These are phyloP conservation scores for Fraxinus anomala DNA, from an alignment of 257 asterid species.

Conservation along the genomic window DNA sequence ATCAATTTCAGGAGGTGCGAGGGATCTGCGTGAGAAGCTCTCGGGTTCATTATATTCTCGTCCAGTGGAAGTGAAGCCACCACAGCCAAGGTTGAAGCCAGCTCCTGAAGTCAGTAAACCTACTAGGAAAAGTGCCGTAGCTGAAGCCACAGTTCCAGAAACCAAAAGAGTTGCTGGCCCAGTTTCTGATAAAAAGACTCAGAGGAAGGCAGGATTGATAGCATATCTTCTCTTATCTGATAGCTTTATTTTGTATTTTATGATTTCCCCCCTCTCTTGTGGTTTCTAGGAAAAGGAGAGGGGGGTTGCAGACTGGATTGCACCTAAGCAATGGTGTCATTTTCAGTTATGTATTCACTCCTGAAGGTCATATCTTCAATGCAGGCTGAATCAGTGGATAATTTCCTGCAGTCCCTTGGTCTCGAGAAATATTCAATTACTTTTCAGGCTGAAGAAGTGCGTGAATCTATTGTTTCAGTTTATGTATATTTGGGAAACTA, in stretches of 20 bases:
- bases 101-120: slow-evolving; percentile 64
- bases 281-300: not conserved
- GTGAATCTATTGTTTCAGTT: slow-evolving; percentile 28
- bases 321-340: not conserved
- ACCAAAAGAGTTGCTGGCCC: slow-evolving; percentile 41
- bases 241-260: not conserved
- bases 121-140: slow-evolving; percentile 59
- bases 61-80: slow-evolving; percentile 49
- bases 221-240: slow-evolving; percentile 4
- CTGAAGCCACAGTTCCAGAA: slow-evolving; percentile 56
- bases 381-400: slow-evolving; percentile 85
- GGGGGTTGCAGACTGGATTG: not conserved
- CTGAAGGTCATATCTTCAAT: slow-evolving; percentile 31
- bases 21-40: slow-evolving; percentile 95
- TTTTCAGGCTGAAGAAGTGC: slow-evolving; percentile 98
- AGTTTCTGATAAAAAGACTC: slow-evolving; percentile 57
- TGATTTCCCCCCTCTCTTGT: not conserved
- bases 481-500: slow-evolving; percentile 14
- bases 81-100: slow-evolving; percentile 48
- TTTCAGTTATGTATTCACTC: not conserved
- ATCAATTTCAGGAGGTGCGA: slow-evolving; percentile 62
- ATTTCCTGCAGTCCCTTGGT: slow-evolving; percentile 77
- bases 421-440: slow-evolving; percentile 87
- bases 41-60: slow-evolving; percentile 66
- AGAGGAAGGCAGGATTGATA: slow-evolving; percentile 52